Evolutionary conservation across 768 basidiomycete species (phyloP), one percentile per base, ranked within the genome.

Genomic region (Paxillus involutus): DNA sequence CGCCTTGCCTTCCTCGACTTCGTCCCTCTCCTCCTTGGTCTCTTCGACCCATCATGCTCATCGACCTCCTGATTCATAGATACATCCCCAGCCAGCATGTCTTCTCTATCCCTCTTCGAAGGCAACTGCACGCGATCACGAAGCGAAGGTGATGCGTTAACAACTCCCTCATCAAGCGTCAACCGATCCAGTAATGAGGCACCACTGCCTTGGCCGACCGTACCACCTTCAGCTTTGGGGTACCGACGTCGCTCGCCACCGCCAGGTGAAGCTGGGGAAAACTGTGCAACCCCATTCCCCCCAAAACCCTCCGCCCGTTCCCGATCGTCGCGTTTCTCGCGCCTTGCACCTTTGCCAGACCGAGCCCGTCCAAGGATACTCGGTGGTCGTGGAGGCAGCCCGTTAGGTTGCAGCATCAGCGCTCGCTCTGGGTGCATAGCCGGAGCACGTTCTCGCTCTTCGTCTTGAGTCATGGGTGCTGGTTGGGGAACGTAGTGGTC

Each of bases 131-230:
- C 73, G 13, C 75, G 63, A 0, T 76, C 76, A 4, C 71, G 62
- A 49, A 77, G 52, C 5, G 75, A 69, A 24, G 58, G 57, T 26
- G 58, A 59, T 30, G 52, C 48, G 52, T 52, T 39, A 19, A 14
- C 47, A 35, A 33, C 17, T 8, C 52, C 59, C 29, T 49, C 65
- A 29, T 66, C 64, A 14, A 74, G 52, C 11, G 62, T 65, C 42
- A 78, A 57, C 29, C 76, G 69, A 26, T 77, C 76, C 24, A 78
- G 53, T 16, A 78, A 57, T 0, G 76, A 77, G 2, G 58, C 62
- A 7, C 73, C 74, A 19, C 67, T 63, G 35, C 51, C 57, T 29
- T 30, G 16, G 6, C 30, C 10, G 13, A 21, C 47, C 26, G 35
- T 14, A 3, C 52, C 30, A 11, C 49, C 54, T 5, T 56, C 58